Evolutionary conservation across 164 flowering plant genomes (phyloP).

Genomic region (Malania oleifera): DNA sequence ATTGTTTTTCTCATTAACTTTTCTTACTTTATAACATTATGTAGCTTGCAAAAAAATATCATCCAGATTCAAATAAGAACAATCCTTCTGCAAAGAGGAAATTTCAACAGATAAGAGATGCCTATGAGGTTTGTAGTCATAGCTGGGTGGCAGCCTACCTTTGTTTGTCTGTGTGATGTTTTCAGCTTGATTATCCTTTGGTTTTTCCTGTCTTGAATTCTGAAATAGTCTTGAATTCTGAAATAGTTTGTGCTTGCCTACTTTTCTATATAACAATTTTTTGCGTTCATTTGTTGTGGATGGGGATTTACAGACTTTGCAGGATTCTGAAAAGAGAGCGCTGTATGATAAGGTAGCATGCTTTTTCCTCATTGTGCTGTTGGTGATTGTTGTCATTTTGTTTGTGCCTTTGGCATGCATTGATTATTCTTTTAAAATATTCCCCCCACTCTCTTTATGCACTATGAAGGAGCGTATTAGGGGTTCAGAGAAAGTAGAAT

Average conservation of each 20-base stretch:
- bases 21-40: constrained; percentile 5
- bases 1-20: too few species aligned
- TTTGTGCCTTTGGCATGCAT: constrained; percentile 1
- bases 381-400: background rate
- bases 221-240: background rate
- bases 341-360: constrained; percentile 71
- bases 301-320: constrained; percentile 62
- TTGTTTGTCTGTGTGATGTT: background rate
- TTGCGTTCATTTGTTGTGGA: constrained; percentile 21
- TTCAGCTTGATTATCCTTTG: background rate
- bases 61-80: constrained; percentile 87
- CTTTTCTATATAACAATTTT: background rate
- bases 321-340: constrained; percentile 62
- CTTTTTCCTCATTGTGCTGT: background rate
- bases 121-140: constrained; percentile 68
- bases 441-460: constrained; percentile 12
- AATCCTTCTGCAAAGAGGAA: constrained; percentile 80
- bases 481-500: constrained; percentile 30
- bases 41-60: constrained; percentile 95
- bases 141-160: background rate
- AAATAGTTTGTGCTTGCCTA: background rate
- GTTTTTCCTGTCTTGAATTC: background rate
- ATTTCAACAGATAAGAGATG: constrained; percentile 95
- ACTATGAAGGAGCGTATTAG: constrained; percentile 24
- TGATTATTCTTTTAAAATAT: background rate